Evolutionary conservation across 108 stramenopile genomes (phyloP).

Genomic region (Skeletonema marinoi): DNA sequence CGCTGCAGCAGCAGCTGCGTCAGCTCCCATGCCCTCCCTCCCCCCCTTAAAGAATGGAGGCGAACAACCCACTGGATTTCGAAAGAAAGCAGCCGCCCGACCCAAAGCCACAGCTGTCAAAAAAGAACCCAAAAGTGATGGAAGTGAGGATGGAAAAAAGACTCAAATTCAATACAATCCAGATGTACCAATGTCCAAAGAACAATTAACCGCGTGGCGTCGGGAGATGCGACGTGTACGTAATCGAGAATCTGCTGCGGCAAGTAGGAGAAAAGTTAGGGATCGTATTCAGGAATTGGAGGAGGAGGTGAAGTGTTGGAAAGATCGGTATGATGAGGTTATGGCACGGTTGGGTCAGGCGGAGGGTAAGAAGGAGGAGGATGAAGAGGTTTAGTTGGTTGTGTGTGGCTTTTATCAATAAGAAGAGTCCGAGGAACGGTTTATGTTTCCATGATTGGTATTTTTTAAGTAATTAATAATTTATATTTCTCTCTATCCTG

Average conservation of each 20-base stretch:
- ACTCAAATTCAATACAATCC: conserved; percentile 86
- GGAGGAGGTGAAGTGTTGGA: conserved; percentile 80
- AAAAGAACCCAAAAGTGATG: not conserved
- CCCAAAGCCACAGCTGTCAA: not conserved
- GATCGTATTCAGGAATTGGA: conserved; percentile 83
- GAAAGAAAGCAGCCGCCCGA: conserved; percentile 13
- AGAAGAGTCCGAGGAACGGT: not conserved
- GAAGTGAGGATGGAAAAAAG: conserved; percentile 17
- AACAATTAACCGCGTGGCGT: conserved; percentile 84
- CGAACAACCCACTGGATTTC: conserved; percentile 4
- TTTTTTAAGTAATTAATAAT: not conserved
- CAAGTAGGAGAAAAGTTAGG: conserved; percentile 73
- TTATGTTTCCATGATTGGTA: not conserved
- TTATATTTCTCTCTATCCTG: not conserved
- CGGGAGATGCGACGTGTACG: conserved; percentile 81
- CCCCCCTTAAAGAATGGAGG: not conserved
- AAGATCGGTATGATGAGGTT: conserved; percentile 65
- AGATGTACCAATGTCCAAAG: conserved; percentile 85
- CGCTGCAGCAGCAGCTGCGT: not conserved
- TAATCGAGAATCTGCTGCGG: conserved; percentile 86
- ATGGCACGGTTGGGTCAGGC: conserved; percentile 58
- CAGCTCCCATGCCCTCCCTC: not conserved
- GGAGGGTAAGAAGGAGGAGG: conserved; percentile 10
- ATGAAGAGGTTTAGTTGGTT: not conserved
- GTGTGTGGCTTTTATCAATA: not conserved